Conservation (phyloP, 1,284 basidiomycete species). For the Pascua guehoae region DNA sequence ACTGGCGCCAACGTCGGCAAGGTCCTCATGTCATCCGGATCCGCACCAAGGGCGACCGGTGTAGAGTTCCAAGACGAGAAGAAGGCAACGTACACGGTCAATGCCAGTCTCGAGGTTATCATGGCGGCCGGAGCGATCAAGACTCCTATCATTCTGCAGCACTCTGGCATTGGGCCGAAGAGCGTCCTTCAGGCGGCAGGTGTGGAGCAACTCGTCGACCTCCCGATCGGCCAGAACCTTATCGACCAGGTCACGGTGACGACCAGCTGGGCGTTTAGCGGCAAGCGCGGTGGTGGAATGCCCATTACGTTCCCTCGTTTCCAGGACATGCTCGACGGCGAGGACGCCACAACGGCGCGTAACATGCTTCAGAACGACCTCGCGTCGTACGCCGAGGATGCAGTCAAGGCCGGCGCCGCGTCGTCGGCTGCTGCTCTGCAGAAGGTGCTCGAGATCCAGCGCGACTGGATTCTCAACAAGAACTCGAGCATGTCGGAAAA, state of each 20-base stretch:
- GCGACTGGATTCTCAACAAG: slow-evolving; percentile 43
- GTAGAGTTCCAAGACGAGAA: slow-evolving; percentile 31
- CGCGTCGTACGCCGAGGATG: slow-evolving; percentile 37
- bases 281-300: slow-evolving; percentile 22
- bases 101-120: slow-evolving; percentile 48
- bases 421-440: slow-evolving; percentile 28
- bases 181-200: slow-evolving; percentile 37
- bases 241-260: slow-evolving; percentile 49
- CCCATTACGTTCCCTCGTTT: slow-evolving; percentile 35
- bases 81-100: slow-evolving; percentile 30
- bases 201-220: slow-evolving; percentile 34
- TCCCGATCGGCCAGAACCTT: slow-evolving; percentile 47
- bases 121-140: slow-evolving; percentile 50
- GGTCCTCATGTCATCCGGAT: slow-evolving; percentile 23
- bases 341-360: slow-evolving; percentile 16
- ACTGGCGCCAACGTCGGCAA: slow-evolving; percentile 32
- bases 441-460: slow-evolving; percentile 38
- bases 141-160: slow-evolving; percentile 51
- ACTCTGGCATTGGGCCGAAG: slow-evolving; percentile 48
- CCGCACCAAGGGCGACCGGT: slow-evolving; percentile 30
- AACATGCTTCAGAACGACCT: slow-evolving; percentile 33
- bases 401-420: slow-evolving; percentile 34
- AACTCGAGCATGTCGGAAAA: slow-evolving; percentile 36
- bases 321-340: slow-evolving; percentile 28
- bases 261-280: slow-evolving; percentile 25